Conservation (phyloP, 768 basidiomycete genomes). For the Mycena amicta region DNA sequence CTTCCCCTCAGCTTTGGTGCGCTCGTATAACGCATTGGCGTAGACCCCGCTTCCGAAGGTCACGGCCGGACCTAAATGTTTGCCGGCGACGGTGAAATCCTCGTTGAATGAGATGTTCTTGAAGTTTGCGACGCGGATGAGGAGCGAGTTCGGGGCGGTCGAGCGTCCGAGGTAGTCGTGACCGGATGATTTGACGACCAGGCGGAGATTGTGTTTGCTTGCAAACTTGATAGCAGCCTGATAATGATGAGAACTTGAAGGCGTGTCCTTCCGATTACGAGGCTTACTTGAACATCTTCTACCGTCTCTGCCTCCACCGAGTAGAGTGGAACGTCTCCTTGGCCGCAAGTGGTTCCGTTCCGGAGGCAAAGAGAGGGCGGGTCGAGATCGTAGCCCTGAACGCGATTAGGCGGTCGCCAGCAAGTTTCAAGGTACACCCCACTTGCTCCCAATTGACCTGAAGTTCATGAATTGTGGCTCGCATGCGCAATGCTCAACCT, state of each 20-base stretch:
- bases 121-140: constrained; percentile 44
- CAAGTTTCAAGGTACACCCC: not conserved
- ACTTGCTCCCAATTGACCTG: constrained; percentile 19
- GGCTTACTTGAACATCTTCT: constrained; percentile 34
- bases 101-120: constrained; percentile 35
- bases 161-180: constrained; percentile 50
- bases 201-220: constrained; percentile 28
- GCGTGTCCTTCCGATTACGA: not conserved
- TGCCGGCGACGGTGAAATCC: constrained; percentile 21
- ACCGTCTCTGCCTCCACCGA: constrained; percentile 43
- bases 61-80: constrained; percentile 24
- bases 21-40: constrained; percentile 23
- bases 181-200: constrained; percentile 32
- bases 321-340: constrained; percentile 45
- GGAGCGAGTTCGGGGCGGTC: constrained; percentile 40
- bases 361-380: constrained; percentile 14
- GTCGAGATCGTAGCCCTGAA: constrained; percentile 10
- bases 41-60: constrained; percentile 30
- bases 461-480: no score
- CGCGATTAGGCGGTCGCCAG: not conserved
- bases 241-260: not conserved
- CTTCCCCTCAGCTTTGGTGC: constrained; percentile 25
- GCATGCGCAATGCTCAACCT: not conserved
- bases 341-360: constrained; percentile 35
- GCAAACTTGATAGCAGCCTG: constrained; percentile 37